phyloP scores from a whole-genome alignment of 108 stramenopile species.

The Cylindrotheca closterium region DNA sequence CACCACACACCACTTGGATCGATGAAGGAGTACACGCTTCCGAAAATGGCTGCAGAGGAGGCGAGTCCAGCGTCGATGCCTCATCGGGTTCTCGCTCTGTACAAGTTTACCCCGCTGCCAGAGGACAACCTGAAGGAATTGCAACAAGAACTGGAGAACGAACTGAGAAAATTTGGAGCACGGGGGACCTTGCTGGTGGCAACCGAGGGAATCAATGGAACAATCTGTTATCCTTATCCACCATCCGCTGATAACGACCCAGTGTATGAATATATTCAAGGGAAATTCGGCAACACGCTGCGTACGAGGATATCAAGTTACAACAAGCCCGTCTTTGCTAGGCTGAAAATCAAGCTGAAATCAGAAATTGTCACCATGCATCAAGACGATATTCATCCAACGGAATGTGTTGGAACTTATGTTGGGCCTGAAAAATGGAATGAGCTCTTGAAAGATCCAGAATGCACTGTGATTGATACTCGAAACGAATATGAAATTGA shows the following conservation, averaged over 20 bases:
- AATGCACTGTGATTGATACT: conserved; percentile 77
- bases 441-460: conserved; percentile 55
- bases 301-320: conserved; percentile 30
- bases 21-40: neutral
- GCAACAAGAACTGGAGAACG: conserved; percentile 20
- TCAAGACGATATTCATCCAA: conserved; percentile 24
- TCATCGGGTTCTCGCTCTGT: conserved; percentile 49
- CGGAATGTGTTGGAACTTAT: conserved; percentile 42
- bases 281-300: conserved; percentile 12
- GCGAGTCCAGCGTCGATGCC: neutral
- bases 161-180: conserved; percentile 25
- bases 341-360: conserved; percentile 74
- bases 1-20: too few relatives aligned
- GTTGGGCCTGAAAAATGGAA: conserved; percentile 69
- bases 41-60: neutral
- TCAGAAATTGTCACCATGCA: conserved; percentile 76
- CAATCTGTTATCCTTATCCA: conserved; percentile 68
- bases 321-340: conserved; percentile 54
- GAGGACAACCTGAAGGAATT: conserved; percentile 12
- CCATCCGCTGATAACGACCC: conserved; percentile 3
- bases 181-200: conserved; percentile 71
- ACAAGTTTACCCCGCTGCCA: conserved; percentile 47
- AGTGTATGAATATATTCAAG: conserved; percentile 1
- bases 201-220: conserved; percentile 84
- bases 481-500: conserved; percentile 80